phyloP scores from a whole-genome alignment of 768 basidiomycete genomes.

The Suillus subalutaceus region DNA sequence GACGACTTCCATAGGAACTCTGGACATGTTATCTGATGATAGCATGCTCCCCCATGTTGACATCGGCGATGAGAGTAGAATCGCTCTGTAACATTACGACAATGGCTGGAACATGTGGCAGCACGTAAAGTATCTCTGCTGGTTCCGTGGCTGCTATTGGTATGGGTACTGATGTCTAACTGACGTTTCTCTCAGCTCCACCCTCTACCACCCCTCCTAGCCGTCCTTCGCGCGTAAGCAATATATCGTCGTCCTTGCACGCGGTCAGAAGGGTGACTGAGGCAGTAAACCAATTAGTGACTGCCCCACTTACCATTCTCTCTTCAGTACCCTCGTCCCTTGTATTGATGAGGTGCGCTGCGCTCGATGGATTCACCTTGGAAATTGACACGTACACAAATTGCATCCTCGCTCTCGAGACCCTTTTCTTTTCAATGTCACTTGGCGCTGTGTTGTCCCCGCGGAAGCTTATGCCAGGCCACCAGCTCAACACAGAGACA shows the following conservation, averaged over 20 bases:
- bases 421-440: neutral
- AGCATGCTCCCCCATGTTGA: neutral
- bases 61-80: neutral
- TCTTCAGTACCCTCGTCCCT: neutral
- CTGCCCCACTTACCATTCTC: neutral
- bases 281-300: neutral
- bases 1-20: neutral
- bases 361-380: neutral
- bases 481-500: neutral
- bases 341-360: neutral
- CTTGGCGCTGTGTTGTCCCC: neutral
- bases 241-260: neutral
- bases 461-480: neutral
- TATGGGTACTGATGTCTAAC: neutral
- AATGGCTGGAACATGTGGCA: neutral
- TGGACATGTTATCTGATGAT: neutral
- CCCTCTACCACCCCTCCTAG: neutral
- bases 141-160: neutral
- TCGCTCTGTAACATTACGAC: neutral
- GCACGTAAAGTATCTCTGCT: neutral
- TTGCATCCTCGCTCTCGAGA: neutral
- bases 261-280: too few relatives aligned
- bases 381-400: neutral
- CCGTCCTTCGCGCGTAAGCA: neutral
- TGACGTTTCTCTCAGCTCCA: neutral